Evolutionary conservation across 257 asterid genomes (phyloP), one percentile per base, ranked within the genome.

Genomic region (Nicotiana sylvestris): DNA sequence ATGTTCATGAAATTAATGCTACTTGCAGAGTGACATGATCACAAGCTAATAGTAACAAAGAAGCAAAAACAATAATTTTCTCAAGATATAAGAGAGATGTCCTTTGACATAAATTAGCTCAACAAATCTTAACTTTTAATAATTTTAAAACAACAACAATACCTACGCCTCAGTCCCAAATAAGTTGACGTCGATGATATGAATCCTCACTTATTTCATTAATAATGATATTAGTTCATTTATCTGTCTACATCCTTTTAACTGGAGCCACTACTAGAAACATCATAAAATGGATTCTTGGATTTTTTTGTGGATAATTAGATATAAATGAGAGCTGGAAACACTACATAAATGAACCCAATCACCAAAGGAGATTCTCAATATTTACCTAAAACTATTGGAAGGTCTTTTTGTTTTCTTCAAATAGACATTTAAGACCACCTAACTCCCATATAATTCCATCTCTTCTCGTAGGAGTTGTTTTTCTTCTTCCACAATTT

Each of bases 51-150:
- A 72, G 27, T 25, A 49, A 46, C 37, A 25, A 46, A 49, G 43
- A 74, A 49, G 43, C 80, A 74, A 74, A 74, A 25, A 49, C 80
- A 74, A 25, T n/a, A 49, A 49, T 13, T 25, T 70, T 74, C 80
- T 74, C 64, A 74, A 51, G 43, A 74, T 1, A 27, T 74, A 27
- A 49, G 27, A 27, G 64, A 51, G 62, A 15, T 15, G 27, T 49
- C 43, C 80, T 49, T 1, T 27, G 64, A 74, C 62, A 74, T 27
- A 74, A 74, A 74, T 49, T 49, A 74, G 39, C 64, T 27, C 25
- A 32, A 66, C 13, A 66, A 16, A 16, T 7, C 51, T 66, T 7
- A 66, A 30, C 9, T 66, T 32, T 15, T 66, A 16, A 66, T 66
- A 15, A 66, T 15, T 15, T 66, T 32, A 5, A 32, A 66, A 43